Conservation (phyloP, 2,329 filamentous ascomycete genomes). For the Phialocephala sp. region DNA sequence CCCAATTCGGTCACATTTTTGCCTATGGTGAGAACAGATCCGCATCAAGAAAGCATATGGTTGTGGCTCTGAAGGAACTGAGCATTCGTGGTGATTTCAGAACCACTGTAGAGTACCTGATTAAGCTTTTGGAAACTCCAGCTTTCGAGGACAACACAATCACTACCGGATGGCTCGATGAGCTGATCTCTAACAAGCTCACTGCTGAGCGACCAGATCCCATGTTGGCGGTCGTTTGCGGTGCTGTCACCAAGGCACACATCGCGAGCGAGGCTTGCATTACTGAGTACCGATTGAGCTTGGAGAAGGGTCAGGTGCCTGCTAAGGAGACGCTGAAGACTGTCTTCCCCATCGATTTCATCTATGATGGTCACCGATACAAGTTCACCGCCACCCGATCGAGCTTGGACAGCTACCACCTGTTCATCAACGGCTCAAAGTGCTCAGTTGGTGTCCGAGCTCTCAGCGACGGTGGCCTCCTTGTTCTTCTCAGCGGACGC, state of each 20-base stretch:
- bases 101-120: conserved; percentile 97
- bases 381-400: conserved; percentile 98
- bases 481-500: conserved; percentile 87
- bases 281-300: conserved; percentile 81
- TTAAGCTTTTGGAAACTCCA: conserved; percentile 97
- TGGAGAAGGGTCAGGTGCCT: conserved; percentile 97
- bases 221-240: conserved; percentile 92
- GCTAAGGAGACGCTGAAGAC: conserved; percentile 97
- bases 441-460: conserved; percentile 91
- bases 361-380: conserved; percentile 95
- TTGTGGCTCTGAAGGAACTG: conserved; percentile 95
- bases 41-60: conserved; percentile 98
- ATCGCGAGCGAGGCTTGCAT: conserved; percentile 91
- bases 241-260: conserved; percentile 93
- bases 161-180: conserved; percentile 97
- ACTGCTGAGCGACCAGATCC: conserved; percentile 95
- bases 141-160: conserved; percentile 99
- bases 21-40: conserved; percentile 97
- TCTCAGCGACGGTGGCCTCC: conserved; percentile 89
- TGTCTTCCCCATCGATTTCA: conserved; percentile 97
- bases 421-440: conserved; percentile 99
- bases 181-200: conserved; percentile 96
- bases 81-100: conserved; percentile 99
- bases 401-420: conserved; percentile 90
- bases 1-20: conserved; percentile 99